Conservation (phyloP, 257 asterid species). For the Capsicum rhomboideum region DNA sequence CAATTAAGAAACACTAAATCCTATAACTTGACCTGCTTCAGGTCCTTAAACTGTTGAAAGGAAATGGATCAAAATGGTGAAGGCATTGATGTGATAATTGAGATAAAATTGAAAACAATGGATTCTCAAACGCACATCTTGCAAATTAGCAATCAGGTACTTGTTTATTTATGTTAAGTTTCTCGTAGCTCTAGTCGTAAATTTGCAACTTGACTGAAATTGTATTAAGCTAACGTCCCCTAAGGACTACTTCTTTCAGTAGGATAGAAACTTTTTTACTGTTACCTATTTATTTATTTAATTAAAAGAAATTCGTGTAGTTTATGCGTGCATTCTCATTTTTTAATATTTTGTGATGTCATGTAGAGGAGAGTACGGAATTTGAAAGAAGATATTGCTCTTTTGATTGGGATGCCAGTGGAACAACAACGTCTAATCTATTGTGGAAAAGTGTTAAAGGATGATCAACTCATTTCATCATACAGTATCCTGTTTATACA, state of each 20-base stretch:
- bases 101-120: not conserved
- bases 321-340: too few relatives aligned
- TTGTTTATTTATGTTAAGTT: too few relatives aligned
- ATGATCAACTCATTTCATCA: not conserved
- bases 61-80: not conserved
- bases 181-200: not conserved
- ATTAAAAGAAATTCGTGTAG: too few relatives aligned
- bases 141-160: not conserved
- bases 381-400: not conserved
- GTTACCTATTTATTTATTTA: too few relatives aligned
- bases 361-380: not conserved
- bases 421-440: not conserved
- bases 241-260: too few relatives aligned
- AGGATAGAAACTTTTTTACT: too few relatives aligned
- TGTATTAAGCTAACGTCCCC: too few relatives aligned
- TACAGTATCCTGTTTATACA: not conserved
- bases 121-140: not conserved
- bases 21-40: not conserved
- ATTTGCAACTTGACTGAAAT: too few relatives aligned
- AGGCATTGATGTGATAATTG: not conserved
- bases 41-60: not conserved
- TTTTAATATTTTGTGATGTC: not conserved
- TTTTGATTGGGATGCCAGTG: not conserved
- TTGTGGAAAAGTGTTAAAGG: not conserved
- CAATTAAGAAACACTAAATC: too few relatives aligned